These are phyloP conservation scores for Trichothecium roseum DNA, from an alignment of 2,329 filamentous ascomycete species.

Conservation along the genomic window DNA sequence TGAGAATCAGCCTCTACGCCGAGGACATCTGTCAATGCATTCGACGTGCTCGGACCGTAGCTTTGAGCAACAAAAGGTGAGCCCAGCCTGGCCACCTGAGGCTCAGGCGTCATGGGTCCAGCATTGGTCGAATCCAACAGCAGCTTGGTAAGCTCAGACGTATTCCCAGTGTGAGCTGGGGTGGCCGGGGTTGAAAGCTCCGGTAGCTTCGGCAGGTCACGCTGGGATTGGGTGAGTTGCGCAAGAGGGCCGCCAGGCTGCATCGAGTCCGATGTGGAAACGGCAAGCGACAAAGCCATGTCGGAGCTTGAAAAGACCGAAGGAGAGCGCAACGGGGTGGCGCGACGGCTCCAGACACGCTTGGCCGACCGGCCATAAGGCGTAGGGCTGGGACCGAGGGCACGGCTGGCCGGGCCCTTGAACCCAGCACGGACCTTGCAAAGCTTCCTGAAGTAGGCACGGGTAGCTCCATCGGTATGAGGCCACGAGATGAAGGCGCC, in stretches of 20 bases:
- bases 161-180: too few species aligned
- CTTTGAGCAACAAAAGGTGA: conserved; percentile 48
- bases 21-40: conserved; percentile 29
- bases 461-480: conserved; percentile 52
- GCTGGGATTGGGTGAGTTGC: conserved; percentile 39
- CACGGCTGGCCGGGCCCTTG: conserved; percentile 31
- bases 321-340: conserved; percentile 32
- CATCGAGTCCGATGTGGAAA: conserved; percentile 57
- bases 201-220: conserved; percentile 5
- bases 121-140: too few species aligned
- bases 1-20: conserved; percentile 19
- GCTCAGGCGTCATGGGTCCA: not conserved
- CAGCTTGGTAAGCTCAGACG: too few species aligned
- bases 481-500: conserved; percentile 50
- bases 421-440: conserved; percentile 45
- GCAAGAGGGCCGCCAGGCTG: conserved; percentile 51
- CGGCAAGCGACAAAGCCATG: conserved; percentile 51
- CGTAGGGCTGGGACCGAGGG: conserved; percentile 42
- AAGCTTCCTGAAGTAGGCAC: conserved; percentile 50
- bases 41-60: conserved; percentile 52
- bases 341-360: conserved; percentile 37
- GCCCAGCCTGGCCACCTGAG: conserved; percentile 26
- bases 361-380: conserved; percentile 42
- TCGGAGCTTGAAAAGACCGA: conserved; percentile 49
- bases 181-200: too few species aligned